A percentile compares a stretch with the other conserved stretches of the same genome.
These are phyloP conservation scores for Phytophthora fragariaefolia DNA, from an alignment of 352 stramenopile species.

Conservation along the genomic window DNA sequence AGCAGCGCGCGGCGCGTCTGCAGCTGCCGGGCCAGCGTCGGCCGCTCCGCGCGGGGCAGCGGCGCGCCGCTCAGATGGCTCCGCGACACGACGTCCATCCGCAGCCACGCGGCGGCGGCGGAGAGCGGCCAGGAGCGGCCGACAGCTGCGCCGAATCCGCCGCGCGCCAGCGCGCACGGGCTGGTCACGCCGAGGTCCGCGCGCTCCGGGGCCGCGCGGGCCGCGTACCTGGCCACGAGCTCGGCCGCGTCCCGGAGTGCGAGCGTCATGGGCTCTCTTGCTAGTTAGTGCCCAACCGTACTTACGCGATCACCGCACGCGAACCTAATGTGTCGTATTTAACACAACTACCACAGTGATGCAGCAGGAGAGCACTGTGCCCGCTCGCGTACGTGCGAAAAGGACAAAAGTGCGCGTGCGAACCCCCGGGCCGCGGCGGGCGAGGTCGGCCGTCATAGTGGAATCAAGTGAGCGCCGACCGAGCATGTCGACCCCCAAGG, in stretches of 20 bases:
- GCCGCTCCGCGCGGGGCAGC: neutral
- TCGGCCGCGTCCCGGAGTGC: conserved; percentile 12
- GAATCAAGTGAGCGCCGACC: conserved; percentile 36
- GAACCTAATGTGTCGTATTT: neutral
- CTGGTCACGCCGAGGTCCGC: neutral
- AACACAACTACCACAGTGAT: neutral
- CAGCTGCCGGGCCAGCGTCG: conserved; percentile 15
- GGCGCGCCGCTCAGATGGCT: conserved; percentile 1
- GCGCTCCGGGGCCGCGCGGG: neutral
- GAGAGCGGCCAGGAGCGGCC: conserved; percentile 24
- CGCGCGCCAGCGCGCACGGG: conserved; percentile 2
- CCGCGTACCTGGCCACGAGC: conserved; percentile 30
- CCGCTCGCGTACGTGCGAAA: conserved; percentile 1
- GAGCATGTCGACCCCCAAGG: conserved; percentile 49
- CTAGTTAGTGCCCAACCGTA: no score
- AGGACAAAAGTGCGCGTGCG: conserved; percentile 1
- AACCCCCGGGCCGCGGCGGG: neutral
- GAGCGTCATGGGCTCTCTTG: no score
- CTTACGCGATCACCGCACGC: no score
- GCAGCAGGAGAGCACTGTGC: no score
- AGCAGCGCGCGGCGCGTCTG: conserved; percentile 19
- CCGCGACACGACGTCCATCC: conserved; percentile 14
- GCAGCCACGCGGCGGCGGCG: conserved; percentile 19
- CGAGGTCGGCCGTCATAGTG: conserved; percentile 21
- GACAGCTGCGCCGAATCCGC: conserved; percentile 5